Evolutionary conservation across 73 alveolate genomes (phyloP).

Genomic region (Durusdinium trenchii): DNA sequence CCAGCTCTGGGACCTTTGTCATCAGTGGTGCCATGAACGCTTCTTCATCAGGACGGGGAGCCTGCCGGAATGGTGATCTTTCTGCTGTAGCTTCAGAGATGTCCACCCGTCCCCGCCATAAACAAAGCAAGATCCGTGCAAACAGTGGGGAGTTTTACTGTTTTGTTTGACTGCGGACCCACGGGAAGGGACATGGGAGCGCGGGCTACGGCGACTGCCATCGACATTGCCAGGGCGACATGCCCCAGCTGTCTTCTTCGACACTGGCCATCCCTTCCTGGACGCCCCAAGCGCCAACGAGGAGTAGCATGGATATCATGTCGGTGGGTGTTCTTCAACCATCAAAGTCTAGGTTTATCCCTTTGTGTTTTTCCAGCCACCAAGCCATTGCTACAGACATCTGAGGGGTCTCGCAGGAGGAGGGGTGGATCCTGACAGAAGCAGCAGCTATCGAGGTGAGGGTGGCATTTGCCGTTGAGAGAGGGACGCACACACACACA

Average conservation of each 20-base stretch:
- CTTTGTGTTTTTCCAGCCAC: too few relatives aligned
- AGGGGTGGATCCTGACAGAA: constrained; percentile 88
- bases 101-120: too few relatives aligned
- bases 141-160: too few relatives aligned
- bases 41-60: constrained; percentile 13
- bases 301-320: background rate
- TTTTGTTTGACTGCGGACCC: too few relatives aligned
- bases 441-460: constrained; percentile 69
- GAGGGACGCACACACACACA: too few relatives aligned
- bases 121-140: too few relatives aligned
- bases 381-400: background rate
- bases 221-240: constrained; percentile 16
- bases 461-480: background rate
- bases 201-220: too few relatives aligned
- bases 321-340: background rate
- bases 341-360: background rate
- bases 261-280: constrained; percentile 58
- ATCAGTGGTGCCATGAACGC: constrained; percentile 41
- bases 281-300: constrained; percentile 31
- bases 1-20: constrained; percentile 20
- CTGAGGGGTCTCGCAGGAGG: background rate
- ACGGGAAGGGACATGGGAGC: too few relatives aligned
- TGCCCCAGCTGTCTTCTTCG: constrained; percentile 21
- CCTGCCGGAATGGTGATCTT: background rate
- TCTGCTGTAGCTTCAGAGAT: background rate